Conservation (phyloP, 164 flowering plant species). For the Vitis rotundifolia region DNA sequence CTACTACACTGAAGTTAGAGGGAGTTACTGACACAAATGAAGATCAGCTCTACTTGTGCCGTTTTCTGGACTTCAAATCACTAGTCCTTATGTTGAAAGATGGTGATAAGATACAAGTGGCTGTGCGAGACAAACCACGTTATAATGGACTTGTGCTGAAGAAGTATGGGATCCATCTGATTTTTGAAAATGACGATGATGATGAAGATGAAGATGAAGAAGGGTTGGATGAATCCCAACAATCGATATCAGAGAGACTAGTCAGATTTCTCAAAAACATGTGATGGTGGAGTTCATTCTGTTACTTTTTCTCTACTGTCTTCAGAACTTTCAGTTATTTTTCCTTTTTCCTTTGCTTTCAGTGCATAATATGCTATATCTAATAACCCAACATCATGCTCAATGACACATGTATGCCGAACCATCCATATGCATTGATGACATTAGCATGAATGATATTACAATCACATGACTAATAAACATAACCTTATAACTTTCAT, state of each 20-base stretch:
- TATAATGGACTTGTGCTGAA: slow-evolving; percentile 28
- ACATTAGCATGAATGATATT: too few relatives aligned
- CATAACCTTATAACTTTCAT: too few relatives aligned
- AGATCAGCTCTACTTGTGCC: slow-evolving; percentile 37
- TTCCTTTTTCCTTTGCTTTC: too few relatives aligned
- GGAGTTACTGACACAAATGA: slow-evolving; percentile 36
- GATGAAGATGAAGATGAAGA: slow-evolving; percentile 30
- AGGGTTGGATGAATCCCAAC: slow-evolving; percentile 24
- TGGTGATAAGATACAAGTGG: slow-evolving; percentile 29
- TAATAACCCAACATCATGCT: too few relatives aligned
- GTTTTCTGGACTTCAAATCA: slow-evolving; percentile 19
- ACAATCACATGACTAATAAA: too few relatives aligned
- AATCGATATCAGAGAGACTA: slow-evolving; percentile 33
- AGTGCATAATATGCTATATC: too few relatives aligned
- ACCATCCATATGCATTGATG: too few relatives aligned
- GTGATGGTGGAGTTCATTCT: too few relatives aligned
- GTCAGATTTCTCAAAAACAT: slow-evolving; percentile 21
- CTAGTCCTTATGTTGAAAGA: slow-evolving; percentile 29
- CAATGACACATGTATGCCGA: too few relatives aligned
- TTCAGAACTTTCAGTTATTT: too few relatives aligned
- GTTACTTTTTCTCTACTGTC: too few relatives aligned
- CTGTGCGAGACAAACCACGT: slow-evolving; percentile 11
- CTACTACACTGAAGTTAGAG: slow-evolving; percentile 12
- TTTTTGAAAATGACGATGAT: slow-evolving; percentile 46
- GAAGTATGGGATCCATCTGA: slow-evolving; percentile 37